Evolutionary conservation across 2,329 filamentous ascomycete species (phyloP).

Genomic region (Rhytidhysteron rufulum): DNA sequence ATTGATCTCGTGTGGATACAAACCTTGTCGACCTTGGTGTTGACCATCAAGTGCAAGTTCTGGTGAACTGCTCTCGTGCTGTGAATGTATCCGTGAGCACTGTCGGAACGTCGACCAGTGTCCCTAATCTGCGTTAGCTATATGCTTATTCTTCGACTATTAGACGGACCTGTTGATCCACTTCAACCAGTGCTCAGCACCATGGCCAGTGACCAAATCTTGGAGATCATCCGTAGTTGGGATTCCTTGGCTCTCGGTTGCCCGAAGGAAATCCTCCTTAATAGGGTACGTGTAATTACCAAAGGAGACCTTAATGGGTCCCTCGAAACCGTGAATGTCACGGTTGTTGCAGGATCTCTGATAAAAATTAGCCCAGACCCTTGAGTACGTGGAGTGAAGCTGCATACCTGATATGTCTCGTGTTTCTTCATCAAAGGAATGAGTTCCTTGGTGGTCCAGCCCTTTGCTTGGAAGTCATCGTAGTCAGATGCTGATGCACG

Average conservation of each 20-base stretch:
- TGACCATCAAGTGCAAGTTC: conserved; percentile 69
- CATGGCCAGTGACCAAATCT: conserved; percentile 63
- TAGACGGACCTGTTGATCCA: conserved; percentile 66
- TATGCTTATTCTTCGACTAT: neutral
- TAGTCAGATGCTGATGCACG: conserved; percentile 69
- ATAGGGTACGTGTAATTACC: conserved; percentile 76
- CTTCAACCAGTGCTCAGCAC: conserved; percentile 79
- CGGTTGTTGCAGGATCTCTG: conserved; percentile 46
- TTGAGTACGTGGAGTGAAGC: conserved; percentile 26
- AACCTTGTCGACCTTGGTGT: conserved; percentile 71
- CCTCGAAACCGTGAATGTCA: conserved; percentile 71
- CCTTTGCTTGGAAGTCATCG: conserved; percentile 74
- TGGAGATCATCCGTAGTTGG: conserved; percentile 73
- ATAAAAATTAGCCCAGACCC: neutral
- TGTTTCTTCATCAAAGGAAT: conserved; percentile 76
- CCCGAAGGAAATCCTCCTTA: conserved; percentile 75
- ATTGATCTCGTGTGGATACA: neutral
- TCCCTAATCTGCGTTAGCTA: conserved; percentile 23
- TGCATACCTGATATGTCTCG: conserved; percentile 64
- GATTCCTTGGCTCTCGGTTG: conserved; percentile 69
- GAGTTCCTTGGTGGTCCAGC: conserved; percentile 74
- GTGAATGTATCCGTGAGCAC: conserved; percentile 74
- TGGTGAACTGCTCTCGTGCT: conserved; percentile 66
- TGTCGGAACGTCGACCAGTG: conserved; percentile 70
- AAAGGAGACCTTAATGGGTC: conserved; percentile 79